Evolutionary conservation across 176 grass and related monocot genomes (phyloP).

Genomic region (Zoysia pacifica): DNA sequence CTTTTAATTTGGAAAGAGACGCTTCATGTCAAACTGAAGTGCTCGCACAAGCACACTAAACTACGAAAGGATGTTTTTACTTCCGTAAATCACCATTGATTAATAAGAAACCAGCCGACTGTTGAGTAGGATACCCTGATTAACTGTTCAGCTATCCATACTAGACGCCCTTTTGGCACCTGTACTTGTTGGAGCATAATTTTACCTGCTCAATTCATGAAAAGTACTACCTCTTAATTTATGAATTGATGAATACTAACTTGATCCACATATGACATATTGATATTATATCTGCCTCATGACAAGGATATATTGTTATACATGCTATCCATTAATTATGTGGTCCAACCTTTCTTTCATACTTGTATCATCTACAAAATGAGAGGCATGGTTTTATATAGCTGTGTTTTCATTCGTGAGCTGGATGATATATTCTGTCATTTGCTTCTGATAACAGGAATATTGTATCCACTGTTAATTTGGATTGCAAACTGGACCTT

Average conservation of each 20-base stretch:
- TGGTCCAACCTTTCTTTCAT: no score
- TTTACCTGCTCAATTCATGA: no score
- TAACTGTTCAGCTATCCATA: background rate
- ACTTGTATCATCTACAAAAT: no score
- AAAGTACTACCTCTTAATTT: no score
- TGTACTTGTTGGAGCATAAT: background rate
- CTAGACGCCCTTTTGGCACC: background rate
- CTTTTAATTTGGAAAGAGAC: background rate
- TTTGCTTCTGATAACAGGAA: conserved; percentile 53
- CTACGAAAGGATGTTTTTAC: background rate
- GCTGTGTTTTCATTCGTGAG: no score
- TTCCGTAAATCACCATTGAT: background rate
- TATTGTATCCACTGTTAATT: conserved; percentile 95
- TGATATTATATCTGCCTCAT: no score
- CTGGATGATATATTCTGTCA: no score
- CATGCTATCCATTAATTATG: no score
- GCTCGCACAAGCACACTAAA: background rate
- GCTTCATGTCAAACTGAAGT: background rate
- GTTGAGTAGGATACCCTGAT: background rate
- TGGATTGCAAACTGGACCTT: conserved; percentile 95
- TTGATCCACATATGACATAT: no score
- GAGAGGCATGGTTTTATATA: no score
- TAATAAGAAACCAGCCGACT: background rate
- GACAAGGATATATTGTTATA: no score
- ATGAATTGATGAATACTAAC: no score